Evolutionary conservation across 2,329 filamentous ascomycete genomes (phyloP), one percentile per base, ranked within the genome.

Genomic region (Fusarium citri): DNA sequence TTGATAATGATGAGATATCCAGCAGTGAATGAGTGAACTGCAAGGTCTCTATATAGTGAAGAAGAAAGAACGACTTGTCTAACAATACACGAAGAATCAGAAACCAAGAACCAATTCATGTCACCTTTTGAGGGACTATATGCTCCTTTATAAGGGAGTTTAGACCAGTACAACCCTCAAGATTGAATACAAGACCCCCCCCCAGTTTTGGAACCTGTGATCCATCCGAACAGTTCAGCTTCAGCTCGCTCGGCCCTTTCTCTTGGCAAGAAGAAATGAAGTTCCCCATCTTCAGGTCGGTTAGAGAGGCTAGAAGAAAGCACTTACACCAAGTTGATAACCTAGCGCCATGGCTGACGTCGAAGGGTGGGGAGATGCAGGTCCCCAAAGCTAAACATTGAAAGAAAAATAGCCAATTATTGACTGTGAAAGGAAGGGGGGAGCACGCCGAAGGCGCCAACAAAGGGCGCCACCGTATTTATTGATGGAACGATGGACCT

Each of bases 141-240:
- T 37, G 54, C 63, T 71, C 67, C 63, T 71, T 71, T 64, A 70
- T 59, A 64, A 70, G 67, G 67, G 67, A 49, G 55, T 48, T 30
- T 28, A 47, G 42, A 31, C n/a, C 15, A 34, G n/a, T 34, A 53
- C 49, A 42, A 59, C 67, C 67, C 67, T 70, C 58, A 54, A 68
- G 31, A 68, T 71, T 57, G 54, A 46, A 70, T 71, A 64, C 67
- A 16, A 57, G 37, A n/a, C 16, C 18, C 49, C 18, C 49, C 51
- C 67, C 46, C 28, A 30, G 25, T 70, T 51, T 30, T n/a, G 22
- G 28, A 37, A 22, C 43, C n/a, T 34, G 18, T 22, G 34, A 53
- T 41, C 23, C 49, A 42, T 42, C 49, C 43, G 22, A 31, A 48
- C 34, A 18, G 26, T 42, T 41, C 49, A 53, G 34, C 49, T 37